Evolutionary conservation across 2,329 filamentous ascomycete species (phyloP).

Genomic region (Hypoxylon sp.): DNA sequence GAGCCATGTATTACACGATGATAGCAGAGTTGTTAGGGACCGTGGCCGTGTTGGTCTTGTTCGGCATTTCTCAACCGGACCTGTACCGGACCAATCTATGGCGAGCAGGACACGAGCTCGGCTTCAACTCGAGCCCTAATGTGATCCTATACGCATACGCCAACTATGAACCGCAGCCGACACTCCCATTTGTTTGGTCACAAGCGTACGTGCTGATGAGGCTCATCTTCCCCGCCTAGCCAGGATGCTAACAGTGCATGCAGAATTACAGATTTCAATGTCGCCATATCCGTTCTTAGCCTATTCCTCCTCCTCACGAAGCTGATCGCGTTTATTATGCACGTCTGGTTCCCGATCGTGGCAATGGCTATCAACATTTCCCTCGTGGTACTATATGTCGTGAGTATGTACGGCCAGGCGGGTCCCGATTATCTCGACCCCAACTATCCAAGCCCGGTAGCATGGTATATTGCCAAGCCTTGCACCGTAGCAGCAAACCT

Average conservation of each 20-base stretch:
- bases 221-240: background rate
- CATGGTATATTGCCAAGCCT: slow-evolving; percentile 81
- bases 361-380: slow-evolving; percentile 68
- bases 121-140: slow-evolving; percentile 79
- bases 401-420: slow-evolving; percentile 77
- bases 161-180: slow-evolving; percentile 73
- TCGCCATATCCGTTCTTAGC: slow-evolving; percentile 79
- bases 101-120: slow-evolving; percentile 76
- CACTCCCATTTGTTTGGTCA: slow-evolving; percentile 78
- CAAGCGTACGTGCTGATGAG: slow-evolving; percentile 66
- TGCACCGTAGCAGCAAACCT: slow-evolving; percentile 71
- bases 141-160: slow-evolving; percentile 79
- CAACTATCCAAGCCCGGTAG: slow-evolving; percentile 68
- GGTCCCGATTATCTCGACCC: slow-evolving; percentile 78
- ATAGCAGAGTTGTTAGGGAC: slow-evolving; percentile 73
- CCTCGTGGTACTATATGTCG: slow-evolving; percentile 71
- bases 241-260: slow-evolving; percentile 32
- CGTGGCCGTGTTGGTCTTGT: slow-evolving; percentile 75
- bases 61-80: slow-evolving; percentile 79
- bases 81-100: slow-evolving; percentile 78
- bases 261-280: slow-evolving; percentile 80
- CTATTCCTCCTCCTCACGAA: slow-evolving; percentile 82
- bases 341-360: slow-evolving; percentile 75
- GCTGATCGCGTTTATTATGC: slow-evolving; percentile 75
- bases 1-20: slow-evolving; percentile 72